Evolutionary conservation across 768 basidiomycete species (phyloP).

Genomic region (Ephemerocybe angulata): DNA sequence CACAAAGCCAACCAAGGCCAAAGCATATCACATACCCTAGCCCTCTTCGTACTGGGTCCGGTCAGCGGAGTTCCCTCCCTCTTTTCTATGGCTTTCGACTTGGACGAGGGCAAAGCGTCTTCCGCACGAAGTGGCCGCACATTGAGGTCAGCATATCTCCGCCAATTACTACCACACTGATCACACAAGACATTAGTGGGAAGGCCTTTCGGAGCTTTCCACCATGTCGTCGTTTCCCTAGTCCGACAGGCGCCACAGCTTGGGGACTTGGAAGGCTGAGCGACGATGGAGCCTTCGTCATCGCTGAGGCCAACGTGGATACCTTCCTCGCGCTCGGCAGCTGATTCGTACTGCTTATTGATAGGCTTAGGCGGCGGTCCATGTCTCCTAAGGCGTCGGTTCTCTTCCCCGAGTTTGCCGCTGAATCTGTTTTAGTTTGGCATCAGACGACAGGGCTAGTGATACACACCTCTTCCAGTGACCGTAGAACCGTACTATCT

Average conservation of each 20-base stretch:
- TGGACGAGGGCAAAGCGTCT: conserved; percentile 44
- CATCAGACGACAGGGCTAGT: neutral
- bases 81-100: conserved; percentile 55
- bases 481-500: conserved; percentile 81
- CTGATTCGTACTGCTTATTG: conserved; percentile 33
- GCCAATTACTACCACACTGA: conserved; percentile 80
- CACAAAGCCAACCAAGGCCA: neutral
- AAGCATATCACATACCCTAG: conserved; percentile 39
- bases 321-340: conserved; percentile 38
- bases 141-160: conserved; percentile 90
- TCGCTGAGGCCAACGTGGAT: conserved; percentile 55
- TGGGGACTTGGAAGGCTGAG: conserved; percentile 48
- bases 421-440: conserved; percentile 32
- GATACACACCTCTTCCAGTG: conserved; percentile 76
- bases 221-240: conserved; percentile 77
- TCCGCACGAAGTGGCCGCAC: conserved; percentile 72
- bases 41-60: conserved; percentile 42
- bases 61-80: conserved; percentile 56
- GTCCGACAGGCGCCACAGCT: conserved; percentile 85
- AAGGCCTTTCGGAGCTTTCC: conserved; percentile 90
- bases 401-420: conserved; percentile 66
- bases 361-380: conserved; percentile 35
- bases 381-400: conserved; percentile 43
- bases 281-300: conserved; percentile 75
- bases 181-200: conserved; percentile 77